Evolutionary conservation across 2,329 filamentous ascomycete species (phyloP).

Genomic region (Pyrenophora teres): DNA sequence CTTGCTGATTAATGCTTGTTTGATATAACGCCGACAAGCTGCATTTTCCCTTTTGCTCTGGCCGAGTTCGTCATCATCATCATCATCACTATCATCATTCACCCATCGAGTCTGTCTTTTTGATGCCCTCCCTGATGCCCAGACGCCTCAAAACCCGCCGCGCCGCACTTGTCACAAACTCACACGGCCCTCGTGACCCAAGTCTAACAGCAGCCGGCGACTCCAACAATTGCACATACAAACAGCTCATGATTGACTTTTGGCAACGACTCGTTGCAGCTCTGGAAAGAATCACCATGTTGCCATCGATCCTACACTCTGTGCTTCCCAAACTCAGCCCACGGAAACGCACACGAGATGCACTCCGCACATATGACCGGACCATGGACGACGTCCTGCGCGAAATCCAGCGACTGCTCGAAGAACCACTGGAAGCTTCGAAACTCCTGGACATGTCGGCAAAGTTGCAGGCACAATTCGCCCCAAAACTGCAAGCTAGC

Average conservation of each 20-base stretch:
- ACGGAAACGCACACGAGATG: slow-evolving; percentile 44
- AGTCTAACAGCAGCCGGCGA: slow-evolving; percentile 18
- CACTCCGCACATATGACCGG: slow-evolving; percentile 48
- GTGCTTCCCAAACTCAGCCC: slow-evolving; percentile 42
- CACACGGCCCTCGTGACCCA: slow-evolving; percentile 32
- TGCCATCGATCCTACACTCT: slow-evolving; percentile 48
- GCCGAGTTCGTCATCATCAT: slow-evolving; percentile 34
- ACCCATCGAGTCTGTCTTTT: slow-evolving; percentile 28
- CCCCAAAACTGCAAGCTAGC: slow-evolving; percentile 59
- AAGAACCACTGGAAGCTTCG: slow-evolving; percentile 49
- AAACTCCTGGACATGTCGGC: slow-evolving; percentile 52
- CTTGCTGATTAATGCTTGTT: slow-evolving; percentile 20
- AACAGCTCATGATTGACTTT: slow-evolving; percentile 47
- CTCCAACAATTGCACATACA: slow-evolving; percentile 34
- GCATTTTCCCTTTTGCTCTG: slow-evolving; percentile 27
- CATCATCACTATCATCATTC: slow-evolving; percentile 4
- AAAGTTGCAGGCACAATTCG: slow-evolving; percentile 57
- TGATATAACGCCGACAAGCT: slow-evolving; percentile 36
- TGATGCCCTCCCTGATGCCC: slow-evolving; percentile 39
- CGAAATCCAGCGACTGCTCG: slow-evolving; percentile 51
- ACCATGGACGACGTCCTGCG: slow-evolving; percentile 55
- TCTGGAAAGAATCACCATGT: slow-evolving; percentile 48
- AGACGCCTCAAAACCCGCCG: slow-evolving; percentile 46
- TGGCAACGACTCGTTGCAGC: slow-evolving; percentile 47
- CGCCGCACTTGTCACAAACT: slow-evolving; percentile 32